A percentile compares a stretch with the other conserved stretches of the same genome.
Evolutionary conservation across 768 basidiomycete species (phyloP).

Genomic region (Collybiopsis confluens): DNA sequence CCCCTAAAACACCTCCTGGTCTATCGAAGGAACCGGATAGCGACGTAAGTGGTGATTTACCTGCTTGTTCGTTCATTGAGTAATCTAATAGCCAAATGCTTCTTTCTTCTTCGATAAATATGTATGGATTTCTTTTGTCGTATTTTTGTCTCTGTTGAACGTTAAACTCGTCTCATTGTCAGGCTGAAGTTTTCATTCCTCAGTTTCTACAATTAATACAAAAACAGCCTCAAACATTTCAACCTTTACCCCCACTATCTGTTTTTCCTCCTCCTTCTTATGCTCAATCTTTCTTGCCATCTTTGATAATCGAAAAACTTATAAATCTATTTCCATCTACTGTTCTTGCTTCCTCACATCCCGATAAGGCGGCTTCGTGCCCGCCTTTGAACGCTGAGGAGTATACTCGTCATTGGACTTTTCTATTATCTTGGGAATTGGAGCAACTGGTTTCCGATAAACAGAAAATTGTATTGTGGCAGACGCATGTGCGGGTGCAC

Average conservation of each 20-base stretch:
- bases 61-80: background rate
- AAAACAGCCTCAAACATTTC: constrained; percentile 37
- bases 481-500: constrained; percentile 14
- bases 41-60: constrained; percentile 1
- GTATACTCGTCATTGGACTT: constrained; percentile 38
- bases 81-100: background rate
- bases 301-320: constrained; percentile 29
- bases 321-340: constrained; percentile 14
- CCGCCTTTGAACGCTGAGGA: constrained; percentile 23
- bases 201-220: constrained; percentile 48
- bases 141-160: background rate
- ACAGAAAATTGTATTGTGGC: constrained; percentile 42
- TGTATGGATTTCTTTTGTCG: constrained; percentile 21
- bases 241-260: constrained; percentile 37
- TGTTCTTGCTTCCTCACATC: constrained; percentile 21
- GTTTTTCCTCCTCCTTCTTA: constrained; percentile 39
- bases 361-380: constrained; percentile 15
- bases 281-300: constrained; percentile 35
- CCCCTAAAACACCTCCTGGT: background rate
- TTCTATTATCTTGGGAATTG: constrained; percentile 42
- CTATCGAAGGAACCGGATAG: background rate
- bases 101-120: constrained; percentile 37
- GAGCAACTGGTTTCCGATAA: constrained; percentile 36
- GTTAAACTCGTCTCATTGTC: background rate
- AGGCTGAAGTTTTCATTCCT: constrained; percentile 48